A percentile compares a stretch with the other conserved stretches of the same genome.
Conservation (phyloP, 352 stramenopile genomes). For the Halophytophthora batemanensis region DNA sequence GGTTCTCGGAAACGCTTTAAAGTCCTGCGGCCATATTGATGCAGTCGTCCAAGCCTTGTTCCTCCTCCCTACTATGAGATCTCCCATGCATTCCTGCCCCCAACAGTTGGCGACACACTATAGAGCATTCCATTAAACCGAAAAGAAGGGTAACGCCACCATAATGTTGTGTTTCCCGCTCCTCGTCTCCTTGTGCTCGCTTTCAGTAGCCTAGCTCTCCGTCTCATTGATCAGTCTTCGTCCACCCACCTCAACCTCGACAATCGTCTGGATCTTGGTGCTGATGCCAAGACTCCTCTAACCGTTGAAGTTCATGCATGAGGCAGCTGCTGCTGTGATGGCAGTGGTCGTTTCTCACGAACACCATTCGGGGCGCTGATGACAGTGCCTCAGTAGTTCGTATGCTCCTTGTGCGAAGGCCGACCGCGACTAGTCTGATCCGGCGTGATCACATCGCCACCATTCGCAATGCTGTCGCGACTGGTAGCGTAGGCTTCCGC, state of each 20-base stretch:
- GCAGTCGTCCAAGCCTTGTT: too few relatives aligned
- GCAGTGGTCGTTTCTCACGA: background rate
- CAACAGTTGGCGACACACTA: slow-evolving; percentile 16
- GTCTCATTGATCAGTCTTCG: too few relatives aligned
- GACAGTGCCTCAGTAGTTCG: slow-evolving; percentile 6
- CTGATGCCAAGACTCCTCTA: too few relatives aligned
- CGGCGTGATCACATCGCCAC: background rate
- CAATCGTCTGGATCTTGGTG: too few relatives aligned
- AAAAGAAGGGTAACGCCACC: slow-evolving; percentile 20
- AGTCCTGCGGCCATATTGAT: background rate
- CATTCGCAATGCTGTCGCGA: slow-evolving; percentile 14
- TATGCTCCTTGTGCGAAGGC: slow-evolving; percentile 16
- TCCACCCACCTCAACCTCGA: too few relatives aligned
- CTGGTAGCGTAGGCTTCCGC: slow-evolving; percentile 10
- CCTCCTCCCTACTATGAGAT: slow-evolving; percentile 17
- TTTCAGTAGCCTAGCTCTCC: too few relatives aligned
- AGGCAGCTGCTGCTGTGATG: too few relatives aligned
- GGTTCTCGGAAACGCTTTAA: slow-evolving; percentile 41
- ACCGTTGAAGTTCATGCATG: too few relatives aligned
- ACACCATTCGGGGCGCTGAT: slow-evolving; percentile 5
- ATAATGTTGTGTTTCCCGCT: slow-evolving; percentile 2
- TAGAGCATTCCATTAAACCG: slow-evolving; percentile 34
- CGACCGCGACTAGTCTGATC: slow-evolving; percentile 2
- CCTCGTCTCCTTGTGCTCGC: slow-evolving; percentile 22
- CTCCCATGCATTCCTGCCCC: slow-evolving; percentile 13